A percentile compares a stretch with the other conserved stretches of the same genome.
Conservation (phyloP, 192 early-diverging fungal genomes). For the Coemansia sp. region DNA sequence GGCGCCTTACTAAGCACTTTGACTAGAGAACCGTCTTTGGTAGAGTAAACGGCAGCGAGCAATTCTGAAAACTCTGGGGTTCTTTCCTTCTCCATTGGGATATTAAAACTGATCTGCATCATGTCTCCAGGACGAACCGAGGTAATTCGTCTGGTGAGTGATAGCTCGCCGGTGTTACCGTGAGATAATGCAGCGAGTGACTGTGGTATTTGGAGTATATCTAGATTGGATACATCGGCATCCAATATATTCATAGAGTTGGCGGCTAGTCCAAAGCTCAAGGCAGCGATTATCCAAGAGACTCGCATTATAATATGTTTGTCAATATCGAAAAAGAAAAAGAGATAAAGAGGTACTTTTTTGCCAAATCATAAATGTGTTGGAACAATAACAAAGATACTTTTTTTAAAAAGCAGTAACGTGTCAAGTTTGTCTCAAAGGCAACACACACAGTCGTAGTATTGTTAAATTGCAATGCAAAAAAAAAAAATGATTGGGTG, state of each 20-base stretch:
- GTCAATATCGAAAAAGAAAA: background rate
- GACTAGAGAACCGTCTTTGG: constrained; percentile 30
- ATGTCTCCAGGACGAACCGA: constrained; percentile 32
- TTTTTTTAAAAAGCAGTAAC: background rate
- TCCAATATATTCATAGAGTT: constrained; percentile 1
- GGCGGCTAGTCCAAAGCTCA: background rate
- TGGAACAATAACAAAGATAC: background rate
- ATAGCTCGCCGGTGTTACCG: constrained; percentile 1
- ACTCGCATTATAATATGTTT: background rate
- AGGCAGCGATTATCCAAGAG: background rate
- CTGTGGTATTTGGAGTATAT: constrained; percentile 7
- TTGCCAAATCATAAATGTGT: no score
- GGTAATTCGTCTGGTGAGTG: constrained; percentile 26
- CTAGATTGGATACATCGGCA: constrained; percentile 6
- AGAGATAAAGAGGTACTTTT: background rate
- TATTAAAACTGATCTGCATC: constrained; percentile 22
- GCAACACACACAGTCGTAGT: background rate
- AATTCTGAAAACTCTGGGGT: constrained; percentile 15
- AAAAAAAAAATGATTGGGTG: background rate
- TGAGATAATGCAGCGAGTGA: constrained; percentile 1
- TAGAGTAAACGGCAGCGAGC: constrained; percentile 35
- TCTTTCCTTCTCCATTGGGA: constrained; percentile 1
- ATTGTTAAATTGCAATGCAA: background rate
- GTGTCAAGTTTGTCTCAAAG: background rate
- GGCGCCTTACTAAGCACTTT: constrained; percentile 20